These are phyloP conservation scores for Ceratopteris richardii DNA, from an alignment of 75 land plant genomes.

Conservation along the genomic window DNA sequence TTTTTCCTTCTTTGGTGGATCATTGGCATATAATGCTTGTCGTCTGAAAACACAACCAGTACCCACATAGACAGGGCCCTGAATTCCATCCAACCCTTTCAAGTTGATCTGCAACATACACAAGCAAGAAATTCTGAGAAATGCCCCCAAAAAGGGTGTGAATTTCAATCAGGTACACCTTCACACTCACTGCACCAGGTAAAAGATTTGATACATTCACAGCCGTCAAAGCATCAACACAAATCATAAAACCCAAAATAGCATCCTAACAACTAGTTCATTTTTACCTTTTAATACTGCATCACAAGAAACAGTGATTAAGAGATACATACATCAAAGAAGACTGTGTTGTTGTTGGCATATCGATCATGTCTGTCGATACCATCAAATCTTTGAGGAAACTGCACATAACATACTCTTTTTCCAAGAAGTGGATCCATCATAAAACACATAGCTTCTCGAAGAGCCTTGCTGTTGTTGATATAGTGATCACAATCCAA, in stretches of 20 bases:
- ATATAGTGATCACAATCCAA: slow-evolving; percentile 90
- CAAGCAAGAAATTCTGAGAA: neutral
- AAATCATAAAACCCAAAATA: no score
- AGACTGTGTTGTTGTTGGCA: slow-evolving; percentile 80
- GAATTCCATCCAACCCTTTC: slow-evolving; percentile 72
- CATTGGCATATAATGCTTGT: slow-evolving; percentile 53
- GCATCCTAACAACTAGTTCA: no score
- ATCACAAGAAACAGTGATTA: neutral
- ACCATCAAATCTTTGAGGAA: slow-evolving; percentile 87
- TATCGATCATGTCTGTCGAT: slow-evolving; percentile 73
- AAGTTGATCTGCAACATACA: slow-evolving; percentile 43
- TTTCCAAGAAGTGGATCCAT: slow-evolving; percentile 78
- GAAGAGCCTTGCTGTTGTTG: slow-evolving; percentile 85
- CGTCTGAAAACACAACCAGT: slow-evolving; percentile 51
- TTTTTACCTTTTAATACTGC: no score
- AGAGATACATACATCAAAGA: slow-evolving; percentile 63
- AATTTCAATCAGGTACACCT: neutral
- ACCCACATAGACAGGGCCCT: slow-evolving; percentile 64
- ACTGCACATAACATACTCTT: slow-evolving; percentile 76
- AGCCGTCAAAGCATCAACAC: no score
- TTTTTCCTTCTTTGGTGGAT: slow-evolving; percentile 35
- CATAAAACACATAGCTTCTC: slow-evolving; percentile 91
- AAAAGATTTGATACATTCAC: no score
- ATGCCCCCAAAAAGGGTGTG: neutral
- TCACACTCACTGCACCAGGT: no score